Conservation (phyloP, 305 asterid genomes). For the Fraxinus sp. region DNA sequence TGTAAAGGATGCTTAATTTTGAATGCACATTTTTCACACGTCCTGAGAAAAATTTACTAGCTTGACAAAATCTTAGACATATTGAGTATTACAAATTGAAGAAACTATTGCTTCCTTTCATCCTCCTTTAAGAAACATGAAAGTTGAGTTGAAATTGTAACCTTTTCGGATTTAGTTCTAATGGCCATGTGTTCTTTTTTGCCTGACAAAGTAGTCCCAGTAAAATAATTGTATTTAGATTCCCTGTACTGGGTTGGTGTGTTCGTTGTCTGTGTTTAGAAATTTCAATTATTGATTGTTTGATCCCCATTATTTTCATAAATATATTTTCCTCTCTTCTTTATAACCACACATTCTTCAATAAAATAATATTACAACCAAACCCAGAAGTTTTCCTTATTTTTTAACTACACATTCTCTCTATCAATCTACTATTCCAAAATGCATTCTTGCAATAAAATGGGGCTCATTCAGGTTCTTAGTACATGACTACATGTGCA, state of each 20-base stretch:
- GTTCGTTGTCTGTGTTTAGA: not conserved
- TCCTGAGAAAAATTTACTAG: not conserved
- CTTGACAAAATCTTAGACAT: not conserved
- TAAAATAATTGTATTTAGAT: not conserved
- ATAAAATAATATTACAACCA: too few relatives aligned
- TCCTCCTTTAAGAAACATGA: not conserved
- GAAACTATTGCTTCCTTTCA: not conserved
- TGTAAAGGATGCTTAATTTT: not conserved
- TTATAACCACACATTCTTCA: too few relatives aligned
- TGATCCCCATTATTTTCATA: too few relatives aligned
- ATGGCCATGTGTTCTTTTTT: not conserved
- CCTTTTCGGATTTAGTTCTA: not conserved
- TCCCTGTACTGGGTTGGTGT: not conserved
- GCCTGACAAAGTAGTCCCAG: not conserved
- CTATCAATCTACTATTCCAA: too few relatives aligned
- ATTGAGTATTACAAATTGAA: not conserved
- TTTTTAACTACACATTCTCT: too few relatives aligned
- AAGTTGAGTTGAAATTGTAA: not conserved
- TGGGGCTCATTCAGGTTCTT: too few relatives aligned
- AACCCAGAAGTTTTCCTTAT: too few relatives aligned
- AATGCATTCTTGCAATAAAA: too few relatives aligned
- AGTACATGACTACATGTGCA: not conserved
- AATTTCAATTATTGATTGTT: not conserved
- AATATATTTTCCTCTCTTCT: too few relatives aligned
- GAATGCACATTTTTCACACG: not conserved